Base-by-base conservation (phyloP, 768 basidiomycete genomes). In the Trametes sanguinea region DNA sequence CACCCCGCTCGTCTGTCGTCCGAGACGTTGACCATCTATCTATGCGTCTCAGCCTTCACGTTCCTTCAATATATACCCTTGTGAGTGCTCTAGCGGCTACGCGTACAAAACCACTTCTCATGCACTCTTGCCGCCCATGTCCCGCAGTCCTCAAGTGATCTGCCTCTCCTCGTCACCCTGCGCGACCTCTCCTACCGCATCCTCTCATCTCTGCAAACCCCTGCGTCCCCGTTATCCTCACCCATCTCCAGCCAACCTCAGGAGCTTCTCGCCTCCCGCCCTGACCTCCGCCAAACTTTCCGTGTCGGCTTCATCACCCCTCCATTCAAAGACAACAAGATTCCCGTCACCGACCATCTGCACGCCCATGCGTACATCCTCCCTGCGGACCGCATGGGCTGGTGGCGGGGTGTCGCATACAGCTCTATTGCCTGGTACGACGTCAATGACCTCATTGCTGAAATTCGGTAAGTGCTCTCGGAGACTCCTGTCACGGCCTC, bases 271-370 rank as follows among this genome's bases (percentile, higher is more conserved):
- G 29, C 29, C 47, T 29, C 45, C 32, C 29, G 32, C 52, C 32
- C 62, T 57, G 29, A 57, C 54, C 74, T 54, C 11, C 55, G 55
- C 29, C 46, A 66, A 8, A 30, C 52, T n/a, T 85, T 88, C 67
- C 83, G 80, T 52, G 85, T 91, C 63, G 89, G 89, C 42, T 92
- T 91, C 76, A 90, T 91, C 63, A 88, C 89, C 0, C 85, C 88
- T 14, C 89, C 89, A 0, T 89, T 90, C 76, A 85, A 80, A 67
- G 90, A 92, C 70, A 84, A 76, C 74, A 89, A 88, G 71, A 89
- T 91, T 44, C 90, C 90, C 13, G 83, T 92, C 51, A 88, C 85
- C 30, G 89, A 91, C 72, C 90, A 92, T 70, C 80, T 91, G 30
- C 90, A 92, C 70, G 84, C 83, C 0, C 90, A 92, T 72, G 90